These are phyloP conservation scores for Heliamphora pulchella DNA, from an alignment of 179 eudicot species.

Conservation along the genomic window DNA sequence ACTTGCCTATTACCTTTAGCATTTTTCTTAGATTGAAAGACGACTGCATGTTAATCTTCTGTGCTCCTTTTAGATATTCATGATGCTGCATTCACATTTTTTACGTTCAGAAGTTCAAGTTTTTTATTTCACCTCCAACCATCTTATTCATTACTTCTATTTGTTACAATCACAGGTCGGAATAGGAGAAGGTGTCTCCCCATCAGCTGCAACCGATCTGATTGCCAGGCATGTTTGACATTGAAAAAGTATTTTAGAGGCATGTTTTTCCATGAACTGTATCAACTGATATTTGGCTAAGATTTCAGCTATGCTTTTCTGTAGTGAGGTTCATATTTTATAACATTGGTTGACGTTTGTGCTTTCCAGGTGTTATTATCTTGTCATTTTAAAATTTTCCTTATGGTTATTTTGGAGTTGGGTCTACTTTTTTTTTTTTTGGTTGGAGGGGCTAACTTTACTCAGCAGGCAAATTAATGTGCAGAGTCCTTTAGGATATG, in stretches of 20 bases:
- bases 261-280: conserved; percentile 18
- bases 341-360: not conserved
- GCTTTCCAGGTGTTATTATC: conserved; percentile 2
- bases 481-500: not conserved
- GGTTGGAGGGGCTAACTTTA: not conserved
- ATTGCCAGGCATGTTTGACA: conserved; percentile 80
- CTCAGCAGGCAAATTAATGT: not conserved
- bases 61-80: not conserved
- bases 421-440: not conserved
- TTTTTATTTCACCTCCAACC: not conserved
- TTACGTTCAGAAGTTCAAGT: not conserved
- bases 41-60: not conserved
- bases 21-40: not conserved
- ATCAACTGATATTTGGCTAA: conserved; percentile 11
- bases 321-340: not conserved
- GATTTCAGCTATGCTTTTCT: not conserved
- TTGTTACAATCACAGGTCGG: conserved; percentile 59
- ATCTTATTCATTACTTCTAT: conserved; percentile 13
- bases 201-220: conserved; percentile 95
- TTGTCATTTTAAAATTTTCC: not conserved
- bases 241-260: conserved; percentile 21
- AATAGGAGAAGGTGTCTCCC: conserved; percentile 98
- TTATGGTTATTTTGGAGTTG: not conserved
- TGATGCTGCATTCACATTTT: not conserved
- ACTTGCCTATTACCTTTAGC: not conserved